Evolutionary conservation across 345 rosid species (phyloP).

Genomic region (Carallia pectinifolia): DNA sequence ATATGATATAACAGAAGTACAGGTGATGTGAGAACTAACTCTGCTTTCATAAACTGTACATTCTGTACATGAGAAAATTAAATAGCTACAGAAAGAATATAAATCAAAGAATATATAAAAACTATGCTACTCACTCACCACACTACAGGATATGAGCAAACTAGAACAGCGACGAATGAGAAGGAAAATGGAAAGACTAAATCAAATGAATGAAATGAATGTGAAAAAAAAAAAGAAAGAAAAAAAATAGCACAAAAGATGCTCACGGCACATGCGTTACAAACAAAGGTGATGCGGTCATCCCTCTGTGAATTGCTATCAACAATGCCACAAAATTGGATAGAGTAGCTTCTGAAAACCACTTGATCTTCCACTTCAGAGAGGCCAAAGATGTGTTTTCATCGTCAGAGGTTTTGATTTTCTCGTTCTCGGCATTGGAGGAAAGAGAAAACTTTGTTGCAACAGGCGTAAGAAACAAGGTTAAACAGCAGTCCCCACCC

Average conservation of each 20-base stretch:
- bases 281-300: constrained; percentile 38
- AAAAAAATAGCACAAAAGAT: neutral
- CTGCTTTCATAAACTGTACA: constrained; percentile 20
- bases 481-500: constrained; percentile 36
- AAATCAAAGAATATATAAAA: constrained; percentile 32
- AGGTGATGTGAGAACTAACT: neutral
- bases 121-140: constrained; percentile 18
- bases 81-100: constrained; percentile 17
- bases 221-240: neutral
- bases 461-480: constrained; percentile 38
- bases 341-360: constrained; percentile 52
- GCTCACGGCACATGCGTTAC: constrained; percentile 40
- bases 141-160: constrained; percentile 8
- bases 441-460: constrained; percentile 31
- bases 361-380: constrained; percentile 64
- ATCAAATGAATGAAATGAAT: constrained; percentile 51
- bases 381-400: constrained; percentile 15
- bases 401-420: constrained; percentile 9
- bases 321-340: constrained; percentile 60
- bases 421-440: constrained; percentile 16
- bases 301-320: constrained; percentile 64
- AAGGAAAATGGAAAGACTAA: constrained; percentile 7
- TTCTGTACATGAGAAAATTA: constrained; percentile 19
- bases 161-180: neutral
- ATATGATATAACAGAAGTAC: no score